phyloP scores from a whole-genome alignment of 495 filamentous ascomycete species.

The Podospora pseudopauciseta region DNA sequence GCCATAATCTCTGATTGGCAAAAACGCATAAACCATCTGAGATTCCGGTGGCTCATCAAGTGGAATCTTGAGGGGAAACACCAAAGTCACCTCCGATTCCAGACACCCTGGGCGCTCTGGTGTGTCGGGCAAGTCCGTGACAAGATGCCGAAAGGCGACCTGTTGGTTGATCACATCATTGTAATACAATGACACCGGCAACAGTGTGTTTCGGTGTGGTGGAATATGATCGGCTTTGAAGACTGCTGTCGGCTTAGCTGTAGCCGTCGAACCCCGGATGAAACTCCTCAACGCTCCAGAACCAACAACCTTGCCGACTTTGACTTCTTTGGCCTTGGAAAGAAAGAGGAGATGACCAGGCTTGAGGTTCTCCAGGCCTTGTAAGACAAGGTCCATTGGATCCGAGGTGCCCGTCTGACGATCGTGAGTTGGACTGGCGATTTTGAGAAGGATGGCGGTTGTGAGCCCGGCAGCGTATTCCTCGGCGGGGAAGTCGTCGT shows the following conservation, averaged over 20 bases:
- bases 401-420: background rate
- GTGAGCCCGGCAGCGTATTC: background rate
- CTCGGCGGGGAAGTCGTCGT: background rate
- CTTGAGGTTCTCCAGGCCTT: background rate
- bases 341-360: background rate
- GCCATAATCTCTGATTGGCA: constrained; percentile 2
- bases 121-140: background rate
- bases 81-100: background rate
- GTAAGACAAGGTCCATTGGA: background rate
- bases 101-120: background rate
- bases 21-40: background rate
- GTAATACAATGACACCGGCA: background rate
- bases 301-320: background rate
- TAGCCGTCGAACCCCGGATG: background rate
- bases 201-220: background rate
- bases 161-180: background rate
- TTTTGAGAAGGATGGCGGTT: background rate
- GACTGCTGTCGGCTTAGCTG: background rate
- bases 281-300: background rate
- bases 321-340: background rate
- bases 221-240: background rate
- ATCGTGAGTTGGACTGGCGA: background rate
- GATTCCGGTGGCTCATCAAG: background rate
- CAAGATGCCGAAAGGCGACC: background rate
- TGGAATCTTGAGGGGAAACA: background rate